Conservation (phyloP, 345 rosid genomes). For the Linum tenue region DNA sequence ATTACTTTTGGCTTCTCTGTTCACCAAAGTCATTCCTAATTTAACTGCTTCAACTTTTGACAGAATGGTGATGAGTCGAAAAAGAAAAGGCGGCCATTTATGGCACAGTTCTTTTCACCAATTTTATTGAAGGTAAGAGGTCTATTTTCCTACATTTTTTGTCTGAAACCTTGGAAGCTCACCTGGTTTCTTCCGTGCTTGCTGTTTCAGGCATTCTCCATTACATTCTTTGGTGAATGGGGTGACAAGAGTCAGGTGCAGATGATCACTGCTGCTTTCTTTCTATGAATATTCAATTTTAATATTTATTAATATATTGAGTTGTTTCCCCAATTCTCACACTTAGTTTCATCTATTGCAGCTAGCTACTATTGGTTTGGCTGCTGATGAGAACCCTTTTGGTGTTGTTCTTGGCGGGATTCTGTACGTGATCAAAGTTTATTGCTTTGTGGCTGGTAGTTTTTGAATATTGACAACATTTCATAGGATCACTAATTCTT, state of each 20-base stretch:
- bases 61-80: conserved; percentile 13
- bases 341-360: conserved; percentile 3
- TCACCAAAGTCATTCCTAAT: background rate
- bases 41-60: background rate
- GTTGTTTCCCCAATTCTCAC: background rate
- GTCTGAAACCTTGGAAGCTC: background rate
- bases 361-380: conserved; percentile 23
- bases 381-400: conserved; percentile 21
- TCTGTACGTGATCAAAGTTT: conserved; percentile 5
- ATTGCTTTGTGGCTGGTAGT: background rate
- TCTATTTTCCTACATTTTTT: background rate
- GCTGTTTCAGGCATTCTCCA: conserved; percentile 18
- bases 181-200: background rate
- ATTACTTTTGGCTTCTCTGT: background rate
- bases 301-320: background rate
- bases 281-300: background rate
- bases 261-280: background rate
- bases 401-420: conserved; percentile 26
- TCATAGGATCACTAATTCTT: background rate
- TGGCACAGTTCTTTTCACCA: conserved; percentile 17
- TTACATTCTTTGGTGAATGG: conserved; percentile 25
- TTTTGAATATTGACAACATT: background rate
- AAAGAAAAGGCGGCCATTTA: conserved; percentile 15
- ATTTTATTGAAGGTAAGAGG: conserved; percentile 16
- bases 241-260: conserved; percentile 29